phyloP scores from a whole-genome alignment of 1,139 yeast species.

The Pichia sp. region DNA sequence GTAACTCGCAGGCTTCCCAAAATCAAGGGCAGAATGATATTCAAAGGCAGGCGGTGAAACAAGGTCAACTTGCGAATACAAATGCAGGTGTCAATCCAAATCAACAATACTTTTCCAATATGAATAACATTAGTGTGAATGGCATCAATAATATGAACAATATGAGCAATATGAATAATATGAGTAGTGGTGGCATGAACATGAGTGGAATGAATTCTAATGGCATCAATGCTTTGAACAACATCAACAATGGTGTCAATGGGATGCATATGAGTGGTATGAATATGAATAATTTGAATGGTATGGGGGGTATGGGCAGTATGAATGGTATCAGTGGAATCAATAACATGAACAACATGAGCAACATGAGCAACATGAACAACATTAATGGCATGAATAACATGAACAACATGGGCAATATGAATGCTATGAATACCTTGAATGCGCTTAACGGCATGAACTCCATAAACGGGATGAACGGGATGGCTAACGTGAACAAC shows the following conservation, averaged over 20 bases:
- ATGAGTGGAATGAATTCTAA: slow-evolving; percentile 1
- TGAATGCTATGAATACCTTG: slow-evolving; percentile 7
- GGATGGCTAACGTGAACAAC: slow-evolving; percentile 6
- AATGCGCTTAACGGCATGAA: slow-evolving; percentile 6
- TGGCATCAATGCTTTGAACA: slow-evolving; percentile 4
- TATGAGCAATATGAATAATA: slow-evolving; percentile 1
- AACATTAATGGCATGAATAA: slow-evolving; percentile 3
- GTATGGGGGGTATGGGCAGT: slow-evolving; percentile 3
- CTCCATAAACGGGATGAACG: slow-evolving; percentile 5
- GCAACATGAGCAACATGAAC: slow-evolving; percentile 5
- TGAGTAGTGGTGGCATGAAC: background rate
- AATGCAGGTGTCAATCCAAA: background rate
- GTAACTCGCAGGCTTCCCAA: slow-evolving; percentile 3
- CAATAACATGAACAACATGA: slow-evolving; percentile 10
- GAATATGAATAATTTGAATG: slow-evolving; percentile 7
- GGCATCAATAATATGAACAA: slow-evolving; percentile 1
- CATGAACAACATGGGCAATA: slow-evolving; percentile 6
- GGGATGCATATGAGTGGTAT: slow-evolving; percentile 8
- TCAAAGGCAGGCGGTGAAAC: background rate
- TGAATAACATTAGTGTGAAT: slow-evolving; percentile 3
- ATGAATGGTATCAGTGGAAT: slow-evolving; percentile 10
- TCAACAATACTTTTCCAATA: slow-evolving; percentile 10
- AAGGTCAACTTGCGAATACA: background rate
- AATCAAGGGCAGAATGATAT: background rate
- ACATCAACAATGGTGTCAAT: background rate